Percentiles rank a stretch among this genome's conserved stretches.
Evolutionary conservation across 2,329 filamentous ascomycete genomes (phyloP).

Genomic region (Amphichorda felina): DNA sequence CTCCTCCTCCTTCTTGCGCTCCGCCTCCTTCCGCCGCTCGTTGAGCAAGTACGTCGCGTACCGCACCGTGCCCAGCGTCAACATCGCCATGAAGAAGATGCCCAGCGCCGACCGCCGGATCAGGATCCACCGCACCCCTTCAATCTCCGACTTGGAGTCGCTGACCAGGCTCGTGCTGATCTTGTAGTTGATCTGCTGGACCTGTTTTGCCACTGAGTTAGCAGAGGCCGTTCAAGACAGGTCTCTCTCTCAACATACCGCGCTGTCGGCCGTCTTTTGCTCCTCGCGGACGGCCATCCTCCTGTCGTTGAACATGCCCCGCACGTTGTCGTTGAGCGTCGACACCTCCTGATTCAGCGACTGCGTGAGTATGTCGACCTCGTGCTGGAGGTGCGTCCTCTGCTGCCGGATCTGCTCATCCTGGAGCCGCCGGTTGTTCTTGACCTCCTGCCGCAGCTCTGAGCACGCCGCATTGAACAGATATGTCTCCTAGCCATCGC

Average conservation of each 20-base stretch:
- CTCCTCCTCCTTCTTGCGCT: conserved; percentile 28
- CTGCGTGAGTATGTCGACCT: conserved; percentile 86
- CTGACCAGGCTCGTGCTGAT: conserved; percentile 85
- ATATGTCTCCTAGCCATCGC: conserved; percentile 59
- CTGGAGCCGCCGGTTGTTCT: conserved; percentile 61
- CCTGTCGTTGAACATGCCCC: conserved; percentile 90
- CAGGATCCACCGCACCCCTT: conserved; percentile 78
- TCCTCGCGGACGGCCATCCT: conserved; percentile 87
- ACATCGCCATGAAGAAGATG: conserved; percentile 53
- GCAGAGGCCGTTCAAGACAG: no score
- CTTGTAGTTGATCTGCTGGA: conserved; percentile 92
- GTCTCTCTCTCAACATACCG: no score
- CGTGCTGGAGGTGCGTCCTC: conserved; percentile 78
- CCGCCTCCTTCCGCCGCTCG: conserved; percentile 33
- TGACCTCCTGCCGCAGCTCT: conserved; percentile 79
- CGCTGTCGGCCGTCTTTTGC: conserved; percentile 72
- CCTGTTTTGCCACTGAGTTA: conserved; percentile 33
- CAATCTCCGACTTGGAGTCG: conserved; percentile 84
- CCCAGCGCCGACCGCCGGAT: conserved; percentile 52
- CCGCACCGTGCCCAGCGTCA: conserved; percentile 46
- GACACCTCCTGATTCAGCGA: conserved; percentile 72
- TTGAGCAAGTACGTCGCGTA: conserved; percentile 46
- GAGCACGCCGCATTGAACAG: conserved; percentile 89
- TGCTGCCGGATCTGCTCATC: conserved; percentile 77
- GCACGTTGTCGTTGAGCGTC: conserved; percentile 79